Base-by-base conservation (phyloP, 2,329 filamentous ascomycete species). In the Didymella pinodella region DNA sequence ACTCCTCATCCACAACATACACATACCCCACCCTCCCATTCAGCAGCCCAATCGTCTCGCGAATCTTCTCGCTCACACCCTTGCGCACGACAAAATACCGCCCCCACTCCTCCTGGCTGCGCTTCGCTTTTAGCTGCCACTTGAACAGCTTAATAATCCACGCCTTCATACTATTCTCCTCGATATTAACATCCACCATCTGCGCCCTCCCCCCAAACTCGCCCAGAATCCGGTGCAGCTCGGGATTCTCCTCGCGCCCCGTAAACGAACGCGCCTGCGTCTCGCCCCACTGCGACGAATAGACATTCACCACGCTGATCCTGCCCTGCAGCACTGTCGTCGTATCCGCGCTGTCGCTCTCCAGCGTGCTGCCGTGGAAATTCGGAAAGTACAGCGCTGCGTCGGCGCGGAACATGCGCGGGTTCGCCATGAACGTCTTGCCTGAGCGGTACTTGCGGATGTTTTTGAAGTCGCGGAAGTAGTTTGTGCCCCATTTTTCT, bases 391-490 rank as follows among this genome's bases (percentile, higher is more conserved):
- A 98, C 64, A 97, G 85, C 5, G 94, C 90, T 50, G 88, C 85
- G 38, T 96, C 91, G 65, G 85, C 85, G 71, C 88, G 90, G 84
- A 98, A 98, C 48, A 94, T 84, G n/a, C 90, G 84, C 4, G 90
- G 87, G 36, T 94, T 94, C 20, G 92, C 88, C 50, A 94, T 82
- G 80, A 97, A 99, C 25, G 92, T 92, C 79, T 99, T 99, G 71
- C 95, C 95, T 69, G 93, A 87, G 79, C 84, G 80, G 65, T 95
- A 89, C 65, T 79, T 77, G 25, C 89, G 83, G 77, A 97, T 86
- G 79, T 96, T 95, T 59, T 86, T 87, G 90, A 93, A 97, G 83
- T 99, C 94, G 76, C 93, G 90, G 81, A 97, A 99, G 79, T 99
- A 99, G 2, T 94, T 93, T 58, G 91, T 91, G 20, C 89, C 83